Evolutionary conservation across 495 filamentous ascomycete genomes (phyloP).

Genomic region (Talaromyces liani): DNA sequence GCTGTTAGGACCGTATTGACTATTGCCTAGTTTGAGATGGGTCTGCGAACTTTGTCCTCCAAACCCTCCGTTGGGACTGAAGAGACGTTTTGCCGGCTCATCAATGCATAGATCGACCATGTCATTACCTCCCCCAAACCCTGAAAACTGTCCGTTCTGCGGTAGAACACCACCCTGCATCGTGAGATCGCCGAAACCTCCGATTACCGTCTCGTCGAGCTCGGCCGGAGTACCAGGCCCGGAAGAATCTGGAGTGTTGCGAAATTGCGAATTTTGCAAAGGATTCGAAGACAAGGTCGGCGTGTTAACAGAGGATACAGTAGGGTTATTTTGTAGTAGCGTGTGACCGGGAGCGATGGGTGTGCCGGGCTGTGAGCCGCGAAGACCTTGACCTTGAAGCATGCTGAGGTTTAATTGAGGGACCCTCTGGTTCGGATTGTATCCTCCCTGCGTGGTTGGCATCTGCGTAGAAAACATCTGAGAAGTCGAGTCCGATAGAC

Average conservation of each 20-base stretch:
- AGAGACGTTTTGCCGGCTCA: conserved; percentile 89
- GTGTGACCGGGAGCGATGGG: conserved; percentile 64
- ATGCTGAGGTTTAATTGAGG: conserved; percentile 70
- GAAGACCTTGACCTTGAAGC: conserved; percentile 65
- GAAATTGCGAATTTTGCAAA: conserved; percentile 53
- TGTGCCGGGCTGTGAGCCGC: conserved; percentile 78
- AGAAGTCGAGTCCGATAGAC: conserved; percentile 54
- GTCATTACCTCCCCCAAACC: conserved; percentile 39
- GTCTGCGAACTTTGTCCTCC: conserved; percentile 56
- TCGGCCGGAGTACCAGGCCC: conserved; percentile 66
- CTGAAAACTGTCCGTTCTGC: conserved; percentile 43
- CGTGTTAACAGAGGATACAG: conserved; percentile 95
- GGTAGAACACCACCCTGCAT: conserved; percentile 55
- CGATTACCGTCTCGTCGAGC: conserved; percentile 52
- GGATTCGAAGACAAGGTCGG: conserved; percentile 71
- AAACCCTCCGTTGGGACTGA: conserved; percentile 73
- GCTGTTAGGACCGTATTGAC: conserved; percentile 66
- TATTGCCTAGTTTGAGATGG: conserved; percentile 62
- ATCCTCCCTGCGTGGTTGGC: conserved; percentile 46
- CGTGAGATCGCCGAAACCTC: conserved; percentile 38
- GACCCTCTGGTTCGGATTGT: conserved; percentile 58
- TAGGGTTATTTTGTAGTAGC: conserved; percentile 84
- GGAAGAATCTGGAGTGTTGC: conserved; percentile 66
- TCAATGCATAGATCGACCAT: conserved; percentile 80
- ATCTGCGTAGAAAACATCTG: conserved; percentile 49